These are phyloP conservation scores for Physaria fendleri DNA, from an alignment of 345 rosid species.

Conservation along the genomic window DNA sequence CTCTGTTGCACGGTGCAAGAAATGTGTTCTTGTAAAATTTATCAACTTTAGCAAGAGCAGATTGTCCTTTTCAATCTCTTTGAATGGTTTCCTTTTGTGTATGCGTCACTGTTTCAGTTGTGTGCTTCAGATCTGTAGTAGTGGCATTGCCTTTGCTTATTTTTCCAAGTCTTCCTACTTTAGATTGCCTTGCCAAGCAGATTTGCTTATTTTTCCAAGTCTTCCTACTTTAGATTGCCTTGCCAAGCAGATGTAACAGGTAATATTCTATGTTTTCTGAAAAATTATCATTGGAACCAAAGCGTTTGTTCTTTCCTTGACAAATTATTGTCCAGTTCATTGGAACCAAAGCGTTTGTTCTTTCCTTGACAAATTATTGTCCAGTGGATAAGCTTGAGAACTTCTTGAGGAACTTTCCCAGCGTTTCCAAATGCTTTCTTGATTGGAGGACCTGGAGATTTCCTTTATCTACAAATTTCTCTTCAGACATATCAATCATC, in stretches of 20 bases:
- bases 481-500: neutral
- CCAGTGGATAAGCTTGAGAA: constrained; percentile 73
- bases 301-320: neutral
- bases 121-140: neutral
- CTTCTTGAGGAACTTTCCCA: constrained; percentile 72
- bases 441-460: constrained; percentile 81
- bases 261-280: constrained; percentile 14
- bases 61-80: neutral
- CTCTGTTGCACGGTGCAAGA: constrained; percentile 95
- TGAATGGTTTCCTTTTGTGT: neutral
- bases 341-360: constrained; percentile 3
- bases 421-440: constrained; percentile 79
- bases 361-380: constrained; percentile 17
- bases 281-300: neutral
- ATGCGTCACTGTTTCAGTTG: neutral
- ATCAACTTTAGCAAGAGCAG: neutral
- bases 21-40: constrained; percentile 84
- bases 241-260: too few relatives aligned
- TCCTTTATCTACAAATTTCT: constrained; percentile 35
- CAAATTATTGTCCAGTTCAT: too few relatives aligned
- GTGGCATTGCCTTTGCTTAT: neutral
- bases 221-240: neutral
- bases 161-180: neutral
- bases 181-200: neutral
- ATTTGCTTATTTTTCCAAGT: neutral